Percentiles rank a stretch among this genome's conserved stretches.
Conservation (phyloP, 495 filamentous ascomycete species). For the Daldinia loculata region DNA sequence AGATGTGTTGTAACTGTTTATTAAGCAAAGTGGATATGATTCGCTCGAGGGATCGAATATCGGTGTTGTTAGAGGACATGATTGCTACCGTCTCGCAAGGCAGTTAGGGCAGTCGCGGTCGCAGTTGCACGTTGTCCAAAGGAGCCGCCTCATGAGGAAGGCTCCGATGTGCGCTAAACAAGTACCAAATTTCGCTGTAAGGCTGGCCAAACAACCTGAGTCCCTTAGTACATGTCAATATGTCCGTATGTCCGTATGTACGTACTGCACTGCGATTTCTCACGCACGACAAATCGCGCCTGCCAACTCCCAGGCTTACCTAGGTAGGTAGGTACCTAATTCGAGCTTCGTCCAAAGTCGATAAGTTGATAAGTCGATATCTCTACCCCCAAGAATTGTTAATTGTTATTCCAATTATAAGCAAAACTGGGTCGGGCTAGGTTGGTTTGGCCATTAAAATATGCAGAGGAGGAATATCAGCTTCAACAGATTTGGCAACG, state of each 20-base stretch:
- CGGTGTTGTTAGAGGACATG: conserved; percentile 54
- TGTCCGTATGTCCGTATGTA: not conserved
- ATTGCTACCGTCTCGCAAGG: not conserved
- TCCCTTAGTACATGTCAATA: too few species aligned
- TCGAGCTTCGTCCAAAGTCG: not conserved
- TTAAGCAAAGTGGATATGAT: conserved; percentile 61
- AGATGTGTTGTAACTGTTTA: conserved; percentile 75
- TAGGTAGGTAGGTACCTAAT: not conserved
- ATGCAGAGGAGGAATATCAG: not conserved
- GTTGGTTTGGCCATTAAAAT: not conserved
- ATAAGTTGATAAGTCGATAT: not conserved
- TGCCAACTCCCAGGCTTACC: not conserved
- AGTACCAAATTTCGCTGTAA: not conserved
- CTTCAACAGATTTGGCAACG: not conserved
- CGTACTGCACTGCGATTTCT: not conserved
- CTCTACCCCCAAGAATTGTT: not conserved
- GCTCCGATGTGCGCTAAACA: conserved; percentile 6
- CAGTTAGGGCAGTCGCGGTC: conserved; percentile 6
- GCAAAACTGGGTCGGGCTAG: not conserved
- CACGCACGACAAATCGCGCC: not conserved
- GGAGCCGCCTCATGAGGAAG: conserved; percentile 35
- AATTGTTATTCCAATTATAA: not conserved
- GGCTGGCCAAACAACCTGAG: not conserved
- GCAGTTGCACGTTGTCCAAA: conserved; percentile 20
- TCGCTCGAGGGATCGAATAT: conserved; percentile 52